Base-by-base conservation (phyloP, 345 rosid species). In the Salix purpurea region DNA sequence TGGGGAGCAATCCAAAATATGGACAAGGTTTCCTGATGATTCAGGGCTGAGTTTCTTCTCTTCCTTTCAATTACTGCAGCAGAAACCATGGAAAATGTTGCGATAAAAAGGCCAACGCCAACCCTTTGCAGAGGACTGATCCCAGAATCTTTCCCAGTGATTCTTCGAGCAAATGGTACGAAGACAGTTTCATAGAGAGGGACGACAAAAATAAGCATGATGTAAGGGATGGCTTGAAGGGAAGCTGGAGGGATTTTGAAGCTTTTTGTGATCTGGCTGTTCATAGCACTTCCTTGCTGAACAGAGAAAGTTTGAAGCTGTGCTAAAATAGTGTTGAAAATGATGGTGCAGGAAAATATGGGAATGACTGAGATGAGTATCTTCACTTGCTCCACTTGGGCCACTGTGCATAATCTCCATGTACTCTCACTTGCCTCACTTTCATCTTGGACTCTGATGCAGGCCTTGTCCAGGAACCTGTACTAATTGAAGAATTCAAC, bases 1-100 rank as follows among this genome's bases (percentile, higher is more conserved):
- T 89, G 95, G 0, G 90, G 91, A 8, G 92, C 88, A 50, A 90
- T 86, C 93, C 97, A 92, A 69, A 92, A 88, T 69, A 90, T 76
- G 13, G 90, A 86, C 9, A 89, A 64, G 4, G 77, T 85, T 79
- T 67, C 66, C 18, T 77, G 72, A 39, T 70, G 58, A 30, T 75
- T 32, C 67, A 84, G 56, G 61, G 79, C 71, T 37, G 79, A 64
- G 15, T 44, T 72, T 0, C 88, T 81, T 76, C 97, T 86, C 78
- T 86, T 88, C 19, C 62, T 82, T 78, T 91, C 87, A 4, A 91
- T 81, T 30, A 90, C 0, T 48, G 92, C 87, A 0, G 95, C 94
- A 65, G 90, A 79, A 58, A 90, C 88, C 94, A 90, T 88, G 1
- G 94, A 89, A 79, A 90, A 86, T 14, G 90, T 84, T 0, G 90